These are phyloP conservation scores for Rhamnella rubrinervis DNA, from an alignment of 331 rosid genomes.

Conservation along the genomic window DNA sequence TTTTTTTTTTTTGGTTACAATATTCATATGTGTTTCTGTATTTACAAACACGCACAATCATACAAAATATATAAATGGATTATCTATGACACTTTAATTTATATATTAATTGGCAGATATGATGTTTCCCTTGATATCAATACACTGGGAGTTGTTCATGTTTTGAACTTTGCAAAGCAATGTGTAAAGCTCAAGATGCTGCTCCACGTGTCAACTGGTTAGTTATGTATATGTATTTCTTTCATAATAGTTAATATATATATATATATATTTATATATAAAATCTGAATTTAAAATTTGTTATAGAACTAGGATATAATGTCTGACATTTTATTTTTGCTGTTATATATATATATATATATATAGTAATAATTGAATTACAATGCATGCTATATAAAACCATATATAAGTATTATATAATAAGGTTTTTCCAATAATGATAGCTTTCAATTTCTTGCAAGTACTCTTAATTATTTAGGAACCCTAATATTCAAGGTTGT, in stretches of 20 bases:
- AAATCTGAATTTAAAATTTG: too few species aligned
- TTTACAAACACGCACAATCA: slow-evolving; percentile 6
- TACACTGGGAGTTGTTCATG: slow-evolving; percentile 55
- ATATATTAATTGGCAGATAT: slow-evolving; percentile 18
- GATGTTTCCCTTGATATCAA: slow-evolving; percentile 64
- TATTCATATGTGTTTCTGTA: background rate
- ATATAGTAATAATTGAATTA: too few species aligned
- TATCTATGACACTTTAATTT: background rate
- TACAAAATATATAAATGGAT: background rate
- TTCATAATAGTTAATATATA: background rate
- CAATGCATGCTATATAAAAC: too few species aligned
- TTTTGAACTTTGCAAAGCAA: slow-evolving; percentile 54
- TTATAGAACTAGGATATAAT: too few species aligned
- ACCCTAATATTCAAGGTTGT: background rate
- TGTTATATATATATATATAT: too few species aligned
- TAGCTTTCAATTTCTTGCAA: background rate
- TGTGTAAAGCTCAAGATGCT: slow-evolving; percentile 46
- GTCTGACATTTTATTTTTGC: too few species aligned
- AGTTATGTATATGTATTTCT: background rate
- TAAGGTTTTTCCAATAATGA: background rate
- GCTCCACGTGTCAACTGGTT: slow-evolving; percentile 67
- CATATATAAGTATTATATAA: too few species aligned
- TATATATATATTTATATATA: too few species aligned
- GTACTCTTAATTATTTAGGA: too few species aligned
- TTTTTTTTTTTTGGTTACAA: too few species aligned